Evolutionary conservation across 441 rosid genomes (phyloP).

Genomic region (Populus hybrid): DNA sequence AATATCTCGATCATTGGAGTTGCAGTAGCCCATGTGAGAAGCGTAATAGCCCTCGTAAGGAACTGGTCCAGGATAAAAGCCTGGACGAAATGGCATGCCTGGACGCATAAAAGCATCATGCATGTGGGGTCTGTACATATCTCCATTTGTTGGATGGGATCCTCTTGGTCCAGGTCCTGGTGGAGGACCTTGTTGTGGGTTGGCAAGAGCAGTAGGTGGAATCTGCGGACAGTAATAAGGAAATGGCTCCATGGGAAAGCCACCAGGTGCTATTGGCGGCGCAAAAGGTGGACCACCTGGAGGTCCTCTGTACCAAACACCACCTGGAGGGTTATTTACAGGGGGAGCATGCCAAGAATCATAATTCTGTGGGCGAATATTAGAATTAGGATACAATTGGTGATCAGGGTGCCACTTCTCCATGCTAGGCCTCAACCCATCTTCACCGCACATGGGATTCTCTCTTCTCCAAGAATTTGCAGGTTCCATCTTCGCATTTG

Average conservation of each 20-base stretch:
- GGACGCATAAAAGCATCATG: conserved; percentile 74
- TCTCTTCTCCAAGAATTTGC: conserved; percentile 72
- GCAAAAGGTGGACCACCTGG: conserved; percentile 76
- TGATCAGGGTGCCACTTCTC: conserved; percentile 74
- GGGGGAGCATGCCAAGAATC: conserved; percentile 84
- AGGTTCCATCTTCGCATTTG: conserved; percentile 37
- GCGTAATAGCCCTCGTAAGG: conserved; percentile 77
- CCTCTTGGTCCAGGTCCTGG: conserved; percentile 76
- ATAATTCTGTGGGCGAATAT: conserved; percentile 58
- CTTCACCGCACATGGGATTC: conserved; percentile 49
- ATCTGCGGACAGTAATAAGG: conserved; percentile 78
- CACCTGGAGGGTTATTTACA: conserved; percentile 76
- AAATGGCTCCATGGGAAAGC: conserved; percentile 85
- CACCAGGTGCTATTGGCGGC: conserved; percentile 68
- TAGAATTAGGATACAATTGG: conserved; percentile 56
- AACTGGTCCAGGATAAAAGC: conserved; percentile 81
- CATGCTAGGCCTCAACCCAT: conserved; percentile 43
- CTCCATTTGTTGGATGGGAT: conserved; percentile 62
- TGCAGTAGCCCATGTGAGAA: conserved; percentile 79
- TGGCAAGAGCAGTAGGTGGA: conserved; percentile 51
- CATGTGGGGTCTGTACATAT: conserved; percentile 78
- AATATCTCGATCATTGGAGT: conserved; percentile 67
- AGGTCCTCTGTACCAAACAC: conserved; percentile 89
- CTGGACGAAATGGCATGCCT: conserved; percentile 87
- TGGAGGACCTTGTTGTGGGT: conserved; percentile 54